Base-by-base conservation (phyloP, 495 filamentous ascomycete species). In the Hypoxylon rickii region DNA sequence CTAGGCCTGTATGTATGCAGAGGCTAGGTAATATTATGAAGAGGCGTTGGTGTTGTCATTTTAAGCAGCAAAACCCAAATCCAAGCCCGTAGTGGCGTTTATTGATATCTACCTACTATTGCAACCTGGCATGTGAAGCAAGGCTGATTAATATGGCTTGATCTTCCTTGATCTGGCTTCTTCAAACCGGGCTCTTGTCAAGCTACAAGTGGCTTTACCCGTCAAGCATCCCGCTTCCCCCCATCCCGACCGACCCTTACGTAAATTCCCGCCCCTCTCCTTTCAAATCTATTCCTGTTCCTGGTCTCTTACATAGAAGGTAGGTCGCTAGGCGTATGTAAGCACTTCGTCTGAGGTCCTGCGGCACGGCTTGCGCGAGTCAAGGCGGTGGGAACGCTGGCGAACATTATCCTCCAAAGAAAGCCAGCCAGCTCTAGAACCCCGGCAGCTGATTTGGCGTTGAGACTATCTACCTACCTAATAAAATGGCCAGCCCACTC, bases 401-500 rank as follows among this genome's bases (percentile, higher is more conserved):
- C 33, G 29, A 47, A 41, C 42, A 29, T 31, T 56, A 36, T 49
- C 24, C 43, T 38, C 13, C 10, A 50, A 31, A 44, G 33, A 31
- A 44, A 24, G 18, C 59, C 37, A 57, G 53, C 38, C 59, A 45
- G 53, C 48, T 58, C 59, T 58, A 63, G 59, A 63, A 57, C 40
- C 53, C 49, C 59, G 52, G 53, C 44, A 63, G 34, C 53, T 61
- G 22, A 61, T 40, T 57, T 63, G 59, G 53, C 50, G 37, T 53
- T 37, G 29, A 44, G 21, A 53, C 24, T 48, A 62, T 44, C 41
- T 46, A 43, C 47, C 52, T 57, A 52, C 33, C 4, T 29, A 29
- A 29, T 29, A 21, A 42, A 32, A 1, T 16, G 22, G 44, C 22
- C 47, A 12, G 8, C 41, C 51, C 34, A 19, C 51, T 44, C n/a